These are phyloP conservation scores for Oehlia diaphana DNA, from an alignment of 192 early-diverging fungal genomes.

Conservation along the genomic window DNA sequence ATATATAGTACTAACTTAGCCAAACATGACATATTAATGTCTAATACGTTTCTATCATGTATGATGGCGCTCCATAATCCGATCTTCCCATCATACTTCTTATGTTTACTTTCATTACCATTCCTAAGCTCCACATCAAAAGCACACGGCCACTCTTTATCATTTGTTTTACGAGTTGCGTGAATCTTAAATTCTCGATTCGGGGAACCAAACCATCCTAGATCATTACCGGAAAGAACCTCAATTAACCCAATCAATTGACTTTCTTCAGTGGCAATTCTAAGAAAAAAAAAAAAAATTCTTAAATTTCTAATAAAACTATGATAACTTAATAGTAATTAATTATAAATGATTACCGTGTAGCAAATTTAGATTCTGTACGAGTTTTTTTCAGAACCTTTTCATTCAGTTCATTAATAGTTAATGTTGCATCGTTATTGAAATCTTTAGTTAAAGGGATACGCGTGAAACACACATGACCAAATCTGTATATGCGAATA, in stretches of 20 bases:
- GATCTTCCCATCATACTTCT: neutral
- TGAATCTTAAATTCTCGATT: constrained; percentile 24
- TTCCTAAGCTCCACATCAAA: constrained; percentile 30
- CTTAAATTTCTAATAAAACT: too few species aligned
- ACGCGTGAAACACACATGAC: constrained; percentile 39
- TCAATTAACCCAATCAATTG: constrained; percentile 32
- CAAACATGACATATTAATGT: constrained; percentile 32
- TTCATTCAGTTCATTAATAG: constrained; percentile 22
- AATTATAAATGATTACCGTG: constrained; percentile 21
- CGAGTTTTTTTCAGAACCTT: constrained; percentile 32
- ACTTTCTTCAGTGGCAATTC: constrained; percentile 30
- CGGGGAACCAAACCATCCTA: neutral
- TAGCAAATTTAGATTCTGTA: constrained; percentile 34
- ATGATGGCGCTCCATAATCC: constrained; percentile 41
- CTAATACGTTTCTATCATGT: constrained; percentile 30
- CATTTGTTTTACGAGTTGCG: neutral
- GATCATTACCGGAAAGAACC: constrained; percentile 15
- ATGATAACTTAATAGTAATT: neutral
- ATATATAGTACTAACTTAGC: constrained; percentile 29
- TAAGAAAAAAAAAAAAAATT: neutral
- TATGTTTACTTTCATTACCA: constrained; percentile 14
- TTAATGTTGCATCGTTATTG: constrained; percentile 11
- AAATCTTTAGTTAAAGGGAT: constrained; percentile 10
- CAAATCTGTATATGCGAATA: constrained; percentile 32
- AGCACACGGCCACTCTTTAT: neutral